These are phyloP conservation scores for Volvox reticuliferus DNA, from an alignment of 139 green algal genomes.

Conservation along the genomic window DNA sequence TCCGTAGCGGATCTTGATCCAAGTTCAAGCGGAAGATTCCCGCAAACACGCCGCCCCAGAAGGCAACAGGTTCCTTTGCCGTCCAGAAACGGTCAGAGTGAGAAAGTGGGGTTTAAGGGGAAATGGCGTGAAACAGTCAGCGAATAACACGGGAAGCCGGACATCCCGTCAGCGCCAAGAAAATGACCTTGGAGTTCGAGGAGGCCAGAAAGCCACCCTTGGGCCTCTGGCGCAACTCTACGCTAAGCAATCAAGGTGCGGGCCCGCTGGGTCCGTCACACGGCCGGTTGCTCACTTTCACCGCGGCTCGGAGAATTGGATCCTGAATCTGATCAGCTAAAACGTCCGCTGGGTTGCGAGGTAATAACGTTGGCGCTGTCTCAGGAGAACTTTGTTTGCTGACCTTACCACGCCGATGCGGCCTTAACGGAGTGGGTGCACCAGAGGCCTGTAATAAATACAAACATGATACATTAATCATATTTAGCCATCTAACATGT, in stretches of 20 bases:
- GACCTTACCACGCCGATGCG: background rate
- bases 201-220: too few species aligned
- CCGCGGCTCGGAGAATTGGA: constrained; percentile 39
- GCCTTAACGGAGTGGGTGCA: background rate
- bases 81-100: background rate
- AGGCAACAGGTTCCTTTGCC: constrained; percentile 64
- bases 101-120: background rate
- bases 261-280: too few species aligned
- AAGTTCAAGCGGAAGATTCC: constrained; percentile 57
- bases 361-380: background rate
- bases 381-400: background rate
- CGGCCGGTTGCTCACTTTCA: constrained; percentile 31
- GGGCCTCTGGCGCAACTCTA: too few species aligned
- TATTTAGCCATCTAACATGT: background rate
- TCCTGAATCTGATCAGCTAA: constrained; percentile 40
- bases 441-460: constrained; percentile 2
- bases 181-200: too few species aligned
- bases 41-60: constrained; percentile 63
- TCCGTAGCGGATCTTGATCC: constrained; percentile 39
- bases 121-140: background rate
- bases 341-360: background rate
- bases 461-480: background rate
- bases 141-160: background rate
- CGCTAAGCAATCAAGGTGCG: too few species aligned
- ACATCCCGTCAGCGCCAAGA: background rate